phyloP scores from a whole-genome alignment of 768 basidiomycete genomes.

The Leccinum subgranulosum region DNA sequence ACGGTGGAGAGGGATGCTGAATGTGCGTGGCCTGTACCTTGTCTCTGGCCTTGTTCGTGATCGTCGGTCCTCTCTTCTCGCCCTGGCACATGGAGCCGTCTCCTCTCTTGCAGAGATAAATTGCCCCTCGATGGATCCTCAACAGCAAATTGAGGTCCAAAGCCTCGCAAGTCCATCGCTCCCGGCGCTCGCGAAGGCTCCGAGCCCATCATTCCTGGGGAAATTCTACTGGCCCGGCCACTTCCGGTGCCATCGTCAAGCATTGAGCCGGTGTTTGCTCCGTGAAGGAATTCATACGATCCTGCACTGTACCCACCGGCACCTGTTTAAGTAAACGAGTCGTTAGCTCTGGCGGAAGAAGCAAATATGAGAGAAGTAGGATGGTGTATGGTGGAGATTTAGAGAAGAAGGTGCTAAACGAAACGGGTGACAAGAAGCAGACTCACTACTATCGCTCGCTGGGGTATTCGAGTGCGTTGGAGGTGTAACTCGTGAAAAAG shows the following conservation, averaged over 20 bases:
- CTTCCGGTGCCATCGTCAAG: constrained; percentile 13
- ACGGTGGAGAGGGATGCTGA: constrained; percentile 28
- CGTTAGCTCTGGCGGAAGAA: not conserved
- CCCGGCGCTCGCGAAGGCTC: constrained; percentile 11
- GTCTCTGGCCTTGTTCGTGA: not conserved
- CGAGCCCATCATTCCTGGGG: constrained; percentile 10
- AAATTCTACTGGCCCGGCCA: constrained; percentile 12
- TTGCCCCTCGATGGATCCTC: not conserved
- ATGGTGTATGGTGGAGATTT: not conserved
- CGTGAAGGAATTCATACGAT: constrained; percentile 23
- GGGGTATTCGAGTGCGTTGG: constrained; percentile 26
- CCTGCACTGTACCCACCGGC: constrained; percentile 13
- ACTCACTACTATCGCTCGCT: constrained; percentile 28
- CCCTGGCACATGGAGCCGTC: not conserved
- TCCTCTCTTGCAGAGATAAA: constrained; percentile 1
- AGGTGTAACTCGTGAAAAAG: constrained; percentile 21
- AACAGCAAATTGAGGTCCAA: not conserved
- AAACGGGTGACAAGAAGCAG: not conserved
- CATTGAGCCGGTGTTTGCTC: constrained; percentile 20
- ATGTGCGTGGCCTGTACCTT: constrained; percentile 10
- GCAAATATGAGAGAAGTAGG: not conserved
- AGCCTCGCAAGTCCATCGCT: not conserved
- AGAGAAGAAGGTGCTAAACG: not conserved
- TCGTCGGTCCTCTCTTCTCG: not conserved
- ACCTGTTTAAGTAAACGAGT: constrained; percentile 10